phyloP scores from a whole-genome alignment of 495 filamentous ascomycete genomes.

The Aspergillus wentii region DNA sequence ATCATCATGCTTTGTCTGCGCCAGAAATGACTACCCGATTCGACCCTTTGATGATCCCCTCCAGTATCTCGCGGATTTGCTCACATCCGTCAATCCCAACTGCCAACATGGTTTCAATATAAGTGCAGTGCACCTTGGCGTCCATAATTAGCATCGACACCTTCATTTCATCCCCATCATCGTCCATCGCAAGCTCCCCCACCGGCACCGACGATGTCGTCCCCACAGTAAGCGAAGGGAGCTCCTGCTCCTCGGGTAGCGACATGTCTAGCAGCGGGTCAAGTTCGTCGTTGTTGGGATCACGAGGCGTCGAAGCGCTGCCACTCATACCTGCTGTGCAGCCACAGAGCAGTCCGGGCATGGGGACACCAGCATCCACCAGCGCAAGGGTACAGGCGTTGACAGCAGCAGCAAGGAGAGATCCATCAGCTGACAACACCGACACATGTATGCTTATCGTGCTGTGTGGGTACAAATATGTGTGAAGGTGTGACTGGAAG shows the following conservation, averaged over 20 bases:
- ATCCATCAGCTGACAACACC: slow-evolving; percentile 87
- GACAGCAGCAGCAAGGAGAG: slow-evolving; percentile 79
- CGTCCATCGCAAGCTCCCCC: slow-evolving; percentile 31
- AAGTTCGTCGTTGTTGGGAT: slow-evolving; percentile 59
- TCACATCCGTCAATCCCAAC: slow-evolving; percentile 90
- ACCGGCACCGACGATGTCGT: slow-evolving; percentile 57
- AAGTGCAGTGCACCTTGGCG: slow-evolving; percentile 66
- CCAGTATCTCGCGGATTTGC: slow-evolving; percentile 71
- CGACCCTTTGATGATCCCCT: slow-evolving; percentile 49
- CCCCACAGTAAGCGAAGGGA: slow-evolving; percentile 82
- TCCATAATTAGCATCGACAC: slow-evolving; percentile 81
- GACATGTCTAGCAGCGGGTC: slow-evolving; percentile 91
- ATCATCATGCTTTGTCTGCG: too few relatives aligned
- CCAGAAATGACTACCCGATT: too few relatives aligned
- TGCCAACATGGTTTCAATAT: slow-evolving; percentile 85
- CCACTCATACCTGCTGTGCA: slow-evolving; percentile 79
- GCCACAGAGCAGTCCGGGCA: slow-evolving; percentile 84
- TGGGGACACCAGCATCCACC: slow-evolving; percentile 91
- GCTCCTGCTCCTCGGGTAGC: slow-evolving; percentile 77
- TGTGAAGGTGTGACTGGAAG: slow-evolving; percentile 70
- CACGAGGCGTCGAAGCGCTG: slow-evolving; percentile 48
- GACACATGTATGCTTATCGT: slow-evolving; percentile 79
- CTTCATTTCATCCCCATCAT: slow-evolving; percentile 52
- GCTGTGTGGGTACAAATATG: slow-evolving; percentile 83
- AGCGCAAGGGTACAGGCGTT: slow-evolving; percentile 92